phyloP scores from a whole-genome alignment of 345 rosid genomes.

The Eutrema japonicum region DNA sequence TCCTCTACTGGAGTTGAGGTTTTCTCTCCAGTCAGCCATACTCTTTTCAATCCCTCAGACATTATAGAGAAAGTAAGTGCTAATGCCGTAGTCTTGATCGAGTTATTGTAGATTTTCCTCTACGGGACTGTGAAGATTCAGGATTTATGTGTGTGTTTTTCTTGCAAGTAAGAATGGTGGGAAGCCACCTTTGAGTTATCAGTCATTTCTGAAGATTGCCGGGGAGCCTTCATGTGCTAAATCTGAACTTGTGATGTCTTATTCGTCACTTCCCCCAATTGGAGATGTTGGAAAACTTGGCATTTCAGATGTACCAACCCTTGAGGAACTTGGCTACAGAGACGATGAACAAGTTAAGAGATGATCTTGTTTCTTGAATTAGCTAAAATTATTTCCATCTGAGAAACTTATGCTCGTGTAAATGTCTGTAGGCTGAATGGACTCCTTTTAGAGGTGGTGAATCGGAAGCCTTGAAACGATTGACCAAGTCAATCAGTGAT shows the following conservation, averaged over 20 bases:
- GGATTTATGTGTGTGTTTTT: neutral
- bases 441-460: conserved; percentile 91
- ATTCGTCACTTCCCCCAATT: conserved; percentile 69
- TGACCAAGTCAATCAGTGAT: conserved; percentile 63
- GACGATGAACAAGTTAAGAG: conserved; percentile 57
- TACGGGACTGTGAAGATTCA: neutral
- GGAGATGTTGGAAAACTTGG: conserved; percentile 63
- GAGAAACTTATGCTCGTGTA: conserved; percentile 10
- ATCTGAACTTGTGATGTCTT: conserved; percentile 51
- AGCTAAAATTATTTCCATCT: neutral
- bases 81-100: neutral
- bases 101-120: neutral
- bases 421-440: conserved; percentile 55
- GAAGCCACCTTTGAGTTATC: conserved; percentile 78
- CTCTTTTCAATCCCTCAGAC: conserved; percentile 76
- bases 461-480: conserved; percentile 70
- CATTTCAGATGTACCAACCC: conserved; percentile 64
- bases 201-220: conserved; percentile 86
- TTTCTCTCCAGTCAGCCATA: conserved; percentile 89
- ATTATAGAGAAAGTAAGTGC: conserved; percentile 63
- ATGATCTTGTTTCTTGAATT: neutral
- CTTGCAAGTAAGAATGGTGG: conserved; percentile 70
- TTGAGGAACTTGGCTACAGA: conserved; percentile 72
- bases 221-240: conserved; percentile 79
- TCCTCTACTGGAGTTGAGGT: conserved; percentile 70